These are phyloP conservation scores for Termitomyces sp. DNA, from an alignment of 768 basidiomycete species.

Conservation along the genomic window DNA sequence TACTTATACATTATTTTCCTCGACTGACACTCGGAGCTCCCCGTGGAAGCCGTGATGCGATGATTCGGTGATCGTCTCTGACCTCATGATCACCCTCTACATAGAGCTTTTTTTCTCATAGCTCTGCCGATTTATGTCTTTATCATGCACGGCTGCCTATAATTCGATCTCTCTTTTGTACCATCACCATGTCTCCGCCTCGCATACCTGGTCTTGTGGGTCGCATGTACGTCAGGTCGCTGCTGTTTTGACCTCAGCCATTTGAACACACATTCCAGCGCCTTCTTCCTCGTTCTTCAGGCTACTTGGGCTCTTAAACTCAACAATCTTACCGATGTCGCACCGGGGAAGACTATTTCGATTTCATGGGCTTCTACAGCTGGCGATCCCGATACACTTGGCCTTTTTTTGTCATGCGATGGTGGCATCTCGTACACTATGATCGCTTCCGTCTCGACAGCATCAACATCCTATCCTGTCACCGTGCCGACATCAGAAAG, in stretches of 20 bases:
- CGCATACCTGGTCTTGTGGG: background rate
- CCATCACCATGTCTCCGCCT: background rate
- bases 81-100: background rate
- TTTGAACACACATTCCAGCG: background rate
- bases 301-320: constrained; percentile 1
- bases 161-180: background rate
- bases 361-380: background rate
- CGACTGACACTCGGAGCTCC: background rate
- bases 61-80: background rate
- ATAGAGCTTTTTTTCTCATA: background rate
- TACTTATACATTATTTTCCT: background rate
- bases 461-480: background rate
- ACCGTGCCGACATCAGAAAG: background rate
- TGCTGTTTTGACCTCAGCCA: background rate
- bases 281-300: background rate
- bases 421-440: background rate
- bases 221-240: background rate
- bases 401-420: constrained; percentile 2
- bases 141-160: background rate
- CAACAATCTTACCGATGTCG: background rate
- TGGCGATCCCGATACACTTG: background rate
- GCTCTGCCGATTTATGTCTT: background rate
- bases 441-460: background rate
- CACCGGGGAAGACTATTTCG: background rate
- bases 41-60: background rate